These are phyloP conservation scores for Clonostachys byssicola DNA, from an alignment of 2,329 filamentous ascomycete genomes.

Conservation along the genomic window DNA sequence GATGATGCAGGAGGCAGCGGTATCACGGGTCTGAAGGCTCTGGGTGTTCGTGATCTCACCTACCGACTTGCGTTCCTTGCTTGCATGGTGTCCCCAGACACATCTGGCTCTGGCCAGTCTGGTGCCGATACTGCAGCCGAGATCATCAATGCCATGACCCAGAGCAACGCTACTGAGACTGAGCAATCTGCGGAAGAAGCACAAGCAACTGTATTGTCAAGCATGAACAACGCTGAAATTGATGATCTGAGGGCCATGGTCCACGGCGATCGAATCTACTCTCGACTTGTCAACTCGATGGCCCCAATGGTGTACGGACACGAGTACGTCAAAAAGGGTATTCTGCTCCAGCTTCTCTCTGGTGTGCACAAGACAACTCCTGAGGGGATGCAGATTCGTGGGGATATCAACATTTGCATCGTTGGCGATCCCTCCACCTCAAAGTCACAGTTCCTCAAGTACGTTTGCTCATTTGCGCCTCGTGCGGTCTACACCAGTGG, in stretches of 20 bases:
- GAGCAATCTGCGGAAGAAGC: constrained; percentile 75
- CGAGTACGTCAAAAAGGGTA: constrained; percentile 94
- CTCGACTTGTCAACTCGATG: constrained; percentile 85
- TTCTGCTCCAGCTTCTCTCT: constrained; percentile 92
- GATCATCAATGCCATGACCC: constrained; percentile 76
- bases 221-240: constrained; percentile 82
- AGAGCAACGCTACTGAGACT: constrained; percentile 55
- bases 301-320: constrained; percentile 98
- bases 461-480: constrained; percentile 94
- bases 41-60: constrained; percentile 92
- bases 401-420: constrained; percentile 98
- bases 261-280: constrained; percentile 92
- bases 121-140: constrained; percentile 64
- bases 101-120: constrained; percentile 71
- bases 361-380: constrained; percentile 88
- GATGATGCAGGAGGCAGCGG: constrained; percentile 81
- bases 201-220: constrained; percentile 81
- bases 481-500: constrained; percentile 96
- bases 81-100: constrained; percentile 92
- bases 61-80: constrained; percentile 95
- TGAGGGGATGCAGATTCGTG: constrained; percentile 92
- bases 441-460: constrained; percentile 98
- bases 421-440: constrained; percentile 96
- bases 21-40: constrained; percentile 81
- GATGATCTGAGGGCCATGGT: constrained; percentile 91